Base-by-base conservation (phyloP, 257 asterid species). In the Linderniella brevidens region DNA sequence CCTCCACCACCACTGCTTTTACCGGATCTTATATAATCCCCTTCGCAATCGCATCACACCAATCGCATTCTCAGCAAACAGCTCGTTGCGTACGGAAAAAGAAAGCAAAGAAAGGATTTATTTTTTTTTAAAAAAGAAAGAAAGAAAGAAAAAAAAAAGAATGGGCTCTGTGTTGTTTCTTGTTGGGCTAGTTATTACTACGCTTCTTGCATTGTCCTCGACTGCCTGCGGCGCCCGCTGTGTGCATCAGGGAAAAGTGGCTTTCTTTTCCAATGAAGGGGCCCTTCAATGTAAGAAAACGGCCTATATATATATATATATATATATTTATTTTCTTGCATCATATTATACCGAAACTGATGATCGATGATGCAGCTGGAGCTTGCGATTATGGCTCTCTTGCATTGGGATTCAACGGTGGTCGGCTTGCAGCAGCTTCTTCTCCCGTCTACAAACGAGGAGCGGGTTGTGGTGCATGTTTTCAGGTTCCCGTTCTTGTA, bases 391-490 rank as follows among this genome's bases (percentile, higher is more conserved):
- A 45, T 16, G 49, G 1, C 10, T 45, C 49, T 0, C 49, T 45
- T 19, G 49, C 49, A 13, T 6, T 17, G 19, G 49, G 49, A 17
- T 45, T 45, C 49, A 45, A 45, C 49, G 20, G 9, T 45, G 49
- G 49, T 13, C 5, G 49, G 17, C 20, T 15, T 8, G 29, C 49
- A 15, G 97, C 95, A 25, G 97, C 95, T 3, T 94, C 95, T 3
- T 70, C 93, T 11, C 57, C 68, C 52, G 56, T 82, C 16, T 79
- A 56, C 75, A 77, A 80, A 18, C 58, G 52, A 0, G 97, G 95
- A 25, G 88, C 87, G 46, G 94, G 78, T 0, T 87, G 97, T 45
- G 93, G 94, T 3, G 94, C 93, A 1, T 86, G 94, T 67, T 86
- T 79, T 67, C 94, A 80, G 80, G 87, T 77, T n/a, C n/a, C n/a